Evolutionary conservation across 208 protist genomes (phyloP).

Genomic region (Crithidia bombi): DNA sequence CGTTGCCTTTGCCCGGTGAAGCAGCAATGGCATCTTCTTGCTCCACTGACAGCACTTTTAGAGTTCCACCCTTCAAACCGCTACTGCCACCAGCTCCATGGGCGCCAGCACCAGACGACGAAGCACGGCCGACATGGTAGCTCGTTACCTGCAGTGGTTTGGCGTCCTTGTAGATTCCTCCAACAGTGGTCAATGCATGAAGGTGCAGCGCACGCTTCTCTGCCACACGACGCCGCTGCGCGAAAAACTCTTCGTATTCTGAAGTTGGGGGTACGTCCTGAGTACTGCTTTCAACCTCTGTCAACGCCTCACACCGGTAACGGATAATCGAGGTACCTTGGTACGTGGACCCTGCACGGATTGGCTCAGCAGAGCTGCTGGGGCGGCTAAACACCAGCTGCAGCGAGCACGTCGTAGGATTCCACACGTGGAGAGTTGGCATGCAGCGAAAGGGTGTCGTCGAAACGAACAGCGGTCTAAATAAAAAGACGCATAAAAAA

Average conservation of each 20-base stretch:
- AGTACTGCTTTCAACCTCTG: neutral
- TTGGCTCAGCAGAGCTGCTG: neutral
- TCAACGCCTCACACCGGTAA: conserved; percentile 35
- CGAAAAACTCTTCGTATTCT: conserved; percentile 29
- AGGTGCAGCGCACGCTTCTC: conserved; percentile 47
- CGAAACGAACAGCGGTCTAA: too few species aligned
- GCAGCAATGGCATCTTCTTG: conserved; percentile 31
- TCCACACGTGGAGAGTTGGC: conserved; percentile 39
- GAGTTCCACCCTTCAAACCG: neutral
- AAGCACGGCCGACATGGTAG: conserved; percentile 47
- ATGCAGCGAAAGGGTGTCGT: conserved; percentile 1
- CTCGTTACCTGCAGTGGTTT: conserved; percentile 40
- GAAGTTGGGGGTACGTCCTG: neutral
- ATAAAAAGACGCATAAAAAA: too few species aligned
- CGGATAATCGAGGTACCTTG: conserved; percentile 58
- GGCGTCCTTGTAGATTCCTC: conserved; percentile 28
- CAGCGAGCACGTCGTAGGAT: conserved; percentile 51
- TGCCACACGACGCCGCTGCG: conserved; percentile 6
- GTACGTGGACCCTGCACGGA: conserved; percentile 47
- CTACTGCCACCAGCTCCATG: neutral
- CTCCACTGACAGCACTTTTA: conserved; percentile 57
- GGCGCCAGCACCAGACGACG: neutral
- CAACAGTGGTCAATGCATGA: conserved; percentile 48
- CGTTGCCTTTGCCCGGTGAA: neutral
- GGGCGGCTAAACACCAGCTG: conserved; percentile 53